Percentiles rank a stretch among this genome's conserved stretches.
Conservation (phyloP, 805 yeast genomes). For the Starmerella kuoi region DNA sequence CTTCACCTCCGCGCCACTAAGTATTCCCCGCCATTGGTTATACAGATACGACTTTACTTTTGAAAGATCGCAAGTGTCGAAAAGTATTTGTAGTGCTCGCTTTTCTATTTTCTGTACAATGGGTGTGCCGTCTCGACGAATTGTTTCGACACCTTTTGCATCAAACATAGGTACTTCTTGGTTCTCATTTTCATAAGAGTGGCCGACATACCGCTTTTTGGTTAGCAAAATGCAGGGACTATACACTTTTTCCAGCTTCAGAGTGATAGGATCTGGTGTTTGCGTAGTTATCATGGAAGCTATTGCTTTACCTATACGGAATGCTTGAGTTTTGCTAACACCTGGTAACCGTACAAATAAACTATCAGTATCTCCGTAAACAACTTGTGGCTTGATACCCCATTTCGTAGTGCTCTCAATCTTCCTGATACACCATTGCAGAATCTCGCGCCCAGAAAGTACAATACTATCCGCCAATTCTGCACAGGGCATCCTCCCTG, state of each 20-base stretch:
- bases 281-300: slow-evolving; percentile 48
- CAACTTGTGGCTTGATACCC: slow-evolving; percentile 71
- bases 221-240: slow-evolving; percentile 72
- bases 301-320: slow-evolving; percentile 57
- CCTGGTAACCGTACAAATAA: slow-evolving; percentile 86
- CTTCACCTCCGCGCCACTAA: slow-evolving; percentile 45
- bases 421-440: slow-evolving; percentile 53
- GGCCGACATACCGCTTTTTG: slow-evolving; percentile 87
- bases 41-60: slow-evolving; percentile 52
- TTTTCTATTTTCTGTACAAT: slow-evolving; percentile 80
- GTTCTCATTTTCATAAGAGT: slow-evolving; percentile 48
- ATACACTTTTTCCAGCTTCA: slow-evolving; percentile 88
- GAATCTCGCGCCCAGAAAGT: slow-evolving; percentile 74
- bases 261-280: slow-evolving; percentile 69
- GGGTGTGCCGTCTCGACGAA: slow-evolving; percentile 87
- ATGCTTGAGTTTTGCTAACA: slow-evolving; percentile 62
- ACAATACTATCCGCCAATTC: slow-evolving; percentile 94
- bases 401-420: slow-evolving; percentile 51
- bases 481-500: slow-evolving; percentile 95
- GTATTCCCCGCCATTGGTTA: slow-evolving; percentile 54
- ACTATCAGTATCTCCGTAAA: slow-evolving; percentile 95
- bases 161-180: slow-evolving; percentile 61
- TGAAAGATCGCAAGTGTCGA: slow-evolving; percentile 62
- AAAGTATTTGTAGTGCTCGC: slow-evolving; percentile 50
- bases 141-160: slow-evolving; percentile 94